phyloP scores from a whole-genome alignment of 2,329 filamentous ascomycete genomes.

The Fusarium clavum region DNA sequence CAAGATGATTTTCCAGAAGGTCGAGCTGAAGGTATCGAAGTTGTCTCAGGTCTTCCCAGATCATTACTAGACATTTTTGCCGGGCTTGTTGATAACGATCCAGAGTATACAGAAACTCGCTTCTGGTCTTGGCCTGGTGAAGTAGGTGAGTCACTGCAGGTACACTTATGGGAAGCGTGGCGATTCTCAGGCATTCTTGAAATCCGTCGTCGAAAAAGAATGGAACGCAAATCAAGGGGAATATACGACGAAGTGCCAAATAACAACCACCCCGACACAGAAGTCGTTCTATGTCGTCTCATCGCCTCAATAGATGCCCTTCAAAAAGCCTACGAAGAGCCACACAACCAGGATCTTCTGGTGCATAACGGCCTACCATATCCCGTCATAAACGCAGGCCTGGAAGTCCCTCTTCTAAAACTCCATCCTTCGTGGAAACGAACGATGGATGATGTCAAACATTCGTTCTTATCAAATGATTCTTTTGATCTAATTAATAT shows the following conservation, averaged over 20 bases:
- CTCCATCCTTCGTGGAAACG: conserved; percentile 31
- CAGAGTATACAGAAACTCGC: conserved; percentile 35
- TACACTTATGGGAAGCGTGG: conserved; percentile 43
- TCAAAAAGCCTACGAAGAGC: conserved; percentile 34
- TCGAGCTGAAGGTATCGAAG: conserved; percentile 22
- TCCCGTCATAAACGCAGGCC: conserved; percentile 30
- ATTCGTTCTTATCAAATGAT: conserved; percentile 14
- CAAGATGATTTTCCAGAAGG: conserved; percentile 30
- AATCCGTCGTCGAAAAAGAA: conserved; percentile 33
- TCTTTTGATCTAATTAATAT: conserved; percentile 30
- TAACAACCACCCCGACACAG: conserved; percentile 10
- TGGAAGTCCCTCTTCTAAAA: conserved; percentile 37
- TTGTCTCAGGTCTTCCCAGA: conserved; percentile 37
- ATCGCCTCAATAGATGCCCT: conserved; percentile 42
- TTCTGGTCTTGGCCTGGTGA: conserved; percentile 41
- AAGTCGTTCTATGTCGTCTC: conserved; percentile 38
- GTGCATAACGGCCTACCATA: conserved; percentile 40
- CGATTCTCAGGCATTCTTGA: conserved; percentile 38
- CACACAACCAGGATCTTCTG: conserved; percentile 34
- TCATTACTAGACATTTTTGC: conserved; percentile 41
- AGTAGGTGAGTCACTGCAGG: conserved; percentile 39
- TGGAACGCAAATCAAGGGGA: conserved; percentile 20
- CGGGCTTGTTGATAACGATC: conserved; percentile 31
- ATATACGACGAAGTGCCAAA: neutral
- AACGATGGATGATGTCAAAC: conserved; percentile 32